Evolutionary conservation across 1,284 basidiomycete genomes (phyloP), one percentile per base, ranked within the genome.

Genomic region (Fereydounia khargensis): DNA sequence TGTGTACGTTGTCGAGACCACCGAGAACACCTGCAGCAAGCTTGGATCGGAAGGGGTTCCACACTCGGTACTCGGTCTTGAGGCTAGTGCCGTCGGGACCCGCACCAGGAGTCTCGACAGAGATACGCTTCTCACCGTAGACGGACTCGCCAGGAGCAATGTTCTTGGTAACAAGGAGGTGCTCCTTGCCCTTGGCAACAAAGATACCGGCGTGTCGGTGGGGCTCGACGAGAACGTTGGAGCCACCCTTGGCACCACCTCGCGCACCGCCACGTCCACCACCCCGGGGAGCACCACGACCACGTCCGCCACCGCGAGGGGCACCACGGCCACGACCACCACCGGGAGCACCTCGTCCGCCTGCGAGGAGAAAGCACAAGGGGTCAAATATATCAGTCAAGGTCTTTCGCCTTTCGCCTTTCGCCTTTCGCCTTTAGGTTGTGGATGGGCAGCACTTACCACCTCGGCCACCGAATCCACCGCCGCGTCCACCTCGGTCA

Each of bases 1-100:
- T 94, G 80, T 84, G 91, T 66, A 98, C 91, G 67, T 91, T 80
- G 76, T 96, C 94, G 76, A 99, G 81, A 77, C 94, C 95, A 71
- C 91, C 91, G 48, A 98, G 82, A 42, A 98, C 89, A 80, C 94
- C 95, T 31, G 94, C 94, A 25, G 94, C 95, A 67, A 98, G 80
- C 82, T 98, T 99, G 76, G 84, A 87, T 65, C 95, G 84, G 86
- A 98, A 98, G 47, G 94, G 95, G 81, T 99, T 99, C 94, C 94
- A 99, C 25, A 98, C 95, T 54, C 94, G 84, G 80, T 97, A 98
- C 79, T 99, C 94, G 68, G 86, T 82, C 81, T 99, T 99, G 52
- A 55, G 40, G 13, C 85, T 88, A 45, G 79, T 78, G 39, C 88
- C 87, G 48, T 84, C 82, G 82, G 38, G 85, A 9, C 53, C 57